Percentiles rank a stretch among this genome's conserved stretches.
phyloP scores from a whole-genome alignment of 495 filamentous ascomycete genomes.

The Filosporella fistucella region DNA sequence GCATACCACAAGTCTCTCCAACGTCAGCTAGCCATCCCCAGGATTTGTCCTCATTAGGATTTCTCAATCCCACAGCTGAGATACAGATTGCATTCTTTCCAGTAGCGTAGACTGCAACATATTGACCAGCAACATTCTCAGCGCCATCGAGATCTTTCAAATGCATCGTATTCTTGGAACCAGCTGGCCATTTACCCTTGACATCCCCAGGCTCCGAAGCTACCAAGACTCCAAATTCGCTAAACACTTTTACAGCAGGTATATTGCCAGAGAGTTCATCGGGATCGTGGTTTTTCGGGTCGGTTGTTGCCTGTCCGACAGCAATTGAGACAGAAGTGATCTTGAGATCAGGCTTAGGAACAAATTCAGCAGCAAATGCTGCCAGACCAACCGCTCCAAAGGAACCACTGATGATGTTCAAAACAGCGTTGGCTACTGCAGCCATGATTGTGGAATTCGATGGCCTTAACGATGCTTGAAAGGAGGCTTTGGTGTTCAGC shows the following conservation, averaged over 20 bases:
- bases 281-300: neutral
- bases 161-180: neutral
- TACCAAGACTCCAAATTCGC: neutral
- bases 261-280: neutral
- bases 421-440: neutral
- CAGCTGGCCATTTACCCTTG: neutral
- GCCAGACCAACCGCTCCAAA: neutral
- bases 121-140: neutral
- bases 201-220: neutral
- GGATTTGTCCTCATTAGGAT: neutral
- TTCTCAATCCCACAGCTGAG: neutral
- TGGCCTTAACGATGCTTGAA: no score
- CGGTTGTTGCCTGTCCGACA: neutral
- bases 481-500: no score
- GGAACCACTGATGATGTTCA: neutral
- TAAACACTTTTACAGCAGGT: neutral
- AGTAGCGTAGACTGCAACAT: neutral
- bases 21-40: neutral
- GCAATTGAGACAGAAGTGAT: neutral
- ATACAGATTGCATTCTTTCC: constrained; percentile 2
- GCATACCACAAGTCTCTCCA: neutral
- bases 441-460: neutral
- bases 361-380: neutral
- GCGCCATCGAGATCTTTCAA: neutral
- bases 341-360: neutral